Percentiles rank a stretch among this genome's conserved stretches.
These are phyloP conservation scores for Paracoccidioides brasiliensis DNA, from an alignment of 2,329 filamentous ascomycete genomes.

Conservation along the genomic window DNA sequence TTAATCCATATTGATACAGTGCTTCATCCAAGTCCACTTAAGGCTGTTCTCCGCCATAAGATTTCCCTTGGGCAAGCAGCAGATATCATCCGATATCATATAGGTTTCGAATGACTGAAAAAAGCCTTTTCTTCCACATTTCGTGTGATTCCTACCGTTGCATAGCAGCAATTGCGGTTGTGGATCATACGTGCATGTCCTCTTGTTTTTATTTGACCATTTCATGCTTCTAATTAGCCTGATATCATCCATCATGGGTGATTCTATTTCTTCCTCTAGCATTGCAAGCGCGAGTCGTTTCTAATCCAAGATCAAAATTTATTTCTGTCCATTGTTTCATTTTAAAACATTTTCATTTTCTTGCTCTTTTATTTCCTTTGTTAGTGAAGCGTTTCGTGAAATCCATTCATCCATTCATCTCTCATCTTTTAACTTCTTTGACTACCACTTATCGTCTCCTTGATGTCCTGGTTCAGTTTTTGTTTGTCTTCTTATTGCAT, in stretches of 20 bases:
- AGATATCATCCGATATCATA: neutral
- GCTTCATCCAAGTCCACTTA: neutral
- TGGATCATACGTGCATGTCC: neutral
- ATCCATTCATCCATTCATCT: slow-evolving; percentile 1
- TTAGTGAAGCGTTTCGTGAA: slow-evolving; percentile 13
- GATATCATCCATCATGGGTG: slow-evolving; percentile 5
- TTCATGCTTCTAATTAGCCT: slow-evolving; percentile 4
- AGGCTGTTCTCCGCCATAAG: neutral
- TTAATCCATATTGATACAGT: neutral
- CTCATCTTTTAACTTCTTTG: neutral
- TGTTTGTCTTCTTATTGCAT: neutral
- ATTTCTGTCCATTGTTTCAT: slow-evolving; percentile 12
- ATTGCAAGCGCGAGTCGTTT: slow-evolving; percentile 36
- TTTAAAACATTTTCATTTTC: slow-evolving; percentile 14
- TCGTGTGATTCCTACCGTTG: neutral
- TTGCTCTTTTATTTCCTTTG: slow-evolving; percentile 7
- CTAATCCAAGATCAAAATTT: slow-evolving; percentile 7
- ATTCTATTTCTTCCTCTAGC: slow-evolving; percentile 28
- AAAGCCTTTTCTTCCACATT: neutral
- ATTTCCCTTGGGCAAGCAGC: neutral
- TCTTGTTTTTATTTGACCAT: slow-evolving; percentile 14
- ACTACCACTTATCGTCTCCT: neutral
- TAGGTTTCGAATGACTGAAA: neutral
- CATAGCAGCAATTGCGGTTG: neutral
- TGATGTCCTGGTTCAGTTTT: neutral